Percentiles rank a stretch among this genome's conserved stretches.
Evolutionary conservation across 805 yeast species (phyloP).

Genomic region (Hanseniaspora osmophila): DNA sequence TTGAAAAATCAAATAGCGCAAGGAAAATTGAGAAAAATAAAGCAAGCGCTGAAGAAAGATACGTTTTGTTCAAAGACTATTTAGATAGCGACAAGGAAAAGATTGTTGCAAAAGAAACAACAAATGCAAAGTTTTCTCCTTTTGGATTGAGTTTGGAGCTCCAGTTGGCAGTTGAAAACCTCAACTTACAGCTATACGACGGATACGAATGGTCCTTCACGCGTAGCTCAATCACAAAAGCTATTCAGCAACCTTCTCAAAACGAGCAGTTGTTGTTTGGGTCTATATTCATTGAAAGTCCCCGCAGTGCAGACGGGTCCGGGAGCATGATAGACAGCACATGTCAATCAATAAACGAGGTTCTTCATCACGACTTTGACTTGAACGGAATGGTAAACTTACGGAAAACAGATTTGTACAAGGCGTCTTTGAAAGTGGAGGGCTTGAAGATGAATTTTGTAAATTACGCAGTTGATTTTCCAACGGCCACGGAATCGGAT

Average conservation of each 20-base stretch:
- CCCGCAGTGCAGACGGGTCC: conserved; percentile 31
- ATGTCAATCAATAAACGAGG: conserved; percentile 40
- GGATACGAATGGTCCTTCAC: conserved; percentile 90
- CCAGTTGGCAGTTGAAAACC: conserved; percentile 24
- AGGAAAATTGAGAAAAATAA: too few relatives aligned
- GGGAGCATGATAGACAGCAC: conserved; percentile 18
- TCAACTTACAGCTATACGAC: conserved; percentile 47
- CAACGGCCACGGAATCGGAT: conserved; percentile 20
- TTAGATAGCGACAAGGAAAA: background rate
- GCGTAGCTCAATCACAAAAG: conserved; percentile 46
- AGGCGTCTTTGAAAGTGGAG: conserved; percentile 40
- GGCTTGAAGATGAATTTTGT: conserved; percentile 36
- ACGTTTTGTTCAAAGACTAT: background rate
- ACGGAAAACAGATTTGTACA: conserved; percentile 50
- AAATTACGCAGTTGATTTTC: conserved; percentile 35
- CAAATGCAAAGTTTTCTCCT: background rate
- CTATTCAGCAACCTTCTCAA: conserved; percentile 49
- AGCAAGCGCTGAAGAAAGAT: too few relatives aligned
- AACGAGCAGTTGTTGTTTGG: conserved; percentile 39
- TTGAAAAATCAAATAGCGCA: too few relatives aligned
- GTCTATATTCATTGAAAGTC: conserved; percentile 59
- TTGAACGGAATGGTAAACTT: conserved; percentile 29
- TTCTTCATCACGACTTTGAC: conserved; percentile 26
- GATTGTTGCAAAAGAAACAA: background rate
- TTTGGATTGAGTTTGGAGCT: conserved; percentile 5